Base-by-base conservation (phyloP, 2,329 filamentous ascomycete genomes). In the Nemania abortiva region DNA sequence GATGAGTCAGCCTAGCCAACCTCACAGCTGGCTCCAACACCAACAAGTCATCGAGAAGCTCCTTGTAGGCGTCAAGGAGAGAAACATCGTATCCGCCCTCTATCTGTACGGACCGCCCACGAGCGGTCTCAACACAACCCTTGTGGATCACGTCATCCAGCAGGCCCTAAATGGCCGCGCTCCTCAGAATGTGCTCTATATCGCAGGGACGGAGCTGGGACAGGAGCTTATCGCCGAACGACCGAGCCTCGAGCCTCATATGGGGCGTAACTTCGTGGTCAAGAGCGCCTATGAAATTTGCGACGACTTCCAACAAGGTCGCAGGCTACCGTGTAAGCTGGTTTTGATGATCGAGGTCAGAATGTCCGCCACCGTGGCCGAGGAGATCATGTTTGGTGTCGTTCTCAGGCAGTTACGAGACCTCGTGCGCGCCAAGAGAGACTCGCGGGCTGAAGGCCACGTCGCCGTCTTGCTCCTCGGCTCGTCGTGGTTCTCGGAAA, bases 371-470 rank as follows among this genome's bases (percentile, higher is more conserved):
- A 55, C 29, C 1, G 53, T 55, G 18, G 29, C 31, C 53, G 53
- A 55, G 31, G 53, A 55, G 53, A 24, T 55, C 53, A 55, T 55
- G 53, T 55, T 55, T 13, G 53, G 29, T 27, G 29, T 55, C 1
- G 53, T 39, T 24, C 53, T 55, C 15, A n/a, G n/a, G n/a, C 37
- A 45, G 42, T 13, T 15, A 15, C 18, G 42, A n/a, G 18, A 15
- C 11, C 4, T n/a, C 42, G 6, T 45, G 11, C 6, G 42, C 5
- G 4, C 4, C 6, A n/a, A 45, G 18, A 13, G 42, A 13, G 42
- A n/a, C n/a, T n/a, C n/a, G n/a, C n/a, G 29, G 18, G 29, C 15
- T 15, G n/a, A 39, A 22, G 18, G 20, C 11, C 29, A 55, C 18
- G 22, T 55, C 31, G 53, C 53, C 53, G 29, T 55, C 31, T 22